phyloP scores from a whole-genome alignment of 345 rosid species.

The Gossypium anomalum region DNA sequence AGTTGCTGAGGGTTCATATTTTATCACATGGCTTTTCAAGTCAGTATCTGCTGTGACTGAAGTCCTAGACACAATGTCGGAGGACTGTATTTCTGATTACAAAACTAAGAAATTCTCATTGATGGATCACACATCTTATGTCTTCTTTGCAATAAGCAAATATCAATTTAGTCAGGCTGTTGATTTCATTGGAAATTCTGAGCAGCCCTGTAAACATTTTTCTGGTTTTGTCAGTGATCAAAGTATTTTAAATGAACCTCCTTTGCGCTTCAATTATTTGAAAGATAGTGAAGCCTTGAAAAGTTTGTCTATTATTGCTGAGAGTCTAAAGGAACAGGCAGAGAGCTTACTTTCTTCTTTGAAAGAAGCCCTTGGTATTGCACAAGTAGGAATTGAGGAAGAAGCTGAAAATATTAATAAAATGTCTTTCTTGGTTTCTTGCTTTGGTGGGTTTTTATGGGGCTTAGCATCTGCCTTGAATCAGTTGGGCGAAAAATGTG shows the following conservation, averaged over 20 bases:
- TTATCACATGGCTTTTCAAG: slow-evolving; percentile 68
- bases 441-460: slow-evolving; percentile 79
- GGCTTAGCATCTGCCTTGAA: slow-evolving; percentile 64
- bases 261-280: slow-evolving; percentile 23
- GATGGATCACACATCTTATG: slow-evolving; percentile 78
- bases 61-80: slow-evolving; percentile 27
- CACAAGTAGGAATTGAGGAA: slow-evolving; percentile 23
- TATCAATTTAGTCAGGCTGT: slow-evolving; percentile 36
- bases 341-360: slow-evolving; percentile 39
- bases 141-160: slow-evolving; percentile 47
- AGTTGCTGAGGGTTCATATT: slow-evolving; percentile 39
- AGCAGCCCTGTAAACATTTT: slow-evolving; percentile 20
- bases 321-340: slow-evolving; percentile 54
- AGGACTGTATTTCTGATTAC: slow-evolving; percentile 21
- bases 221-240: slow-evolving; percentile 25
- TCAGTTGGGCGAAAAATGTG: slow-evolving; percentile 30
- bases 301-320: slow-evolving; percentile 34
- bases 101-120: slow-evolving; percentile 42
- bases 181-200: slow-evolving; percentile 9
- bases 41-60: slow-evolving; percentile 45
- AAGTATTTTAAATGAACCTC: slow-evolving; percentile 17
- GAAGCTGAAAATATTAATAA: slow-evolving; percentile 37
- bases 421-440: slow-evolving; percentile 48
- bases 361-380: slow-evolving; percentile 33
- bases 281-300: slow-evolving; percentile 38